These are phyloP conservation scores for Coemansia guatemalensis DNA, from an alignment of 192 early-diverging fungal species.

Conservation along the genomic window DNA sequence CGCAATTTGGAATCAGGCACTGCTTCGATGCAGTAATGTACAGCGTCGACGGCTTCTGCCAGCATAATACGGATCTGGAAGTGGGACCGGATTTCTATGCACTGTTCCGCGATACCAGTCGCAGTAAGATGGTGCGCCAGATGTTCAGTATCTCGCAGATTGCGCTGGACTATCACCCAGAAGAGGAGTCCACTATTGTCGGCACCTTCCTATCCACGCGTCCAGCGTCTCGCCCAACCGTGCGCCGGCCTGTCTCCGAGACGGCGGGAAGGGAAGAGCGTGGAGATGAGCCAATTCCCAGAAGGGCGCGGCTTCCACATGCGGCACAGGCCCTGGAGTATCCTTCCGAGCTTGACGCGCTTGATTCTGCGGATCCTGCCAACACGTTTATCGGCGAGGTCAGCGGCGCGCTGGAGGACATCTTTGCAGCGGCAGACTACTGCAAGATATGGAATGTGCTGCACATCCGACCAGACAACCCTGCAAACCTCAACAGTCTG, in stretches of 20 bases:
- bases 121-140: slow-evolving; percentile 70
- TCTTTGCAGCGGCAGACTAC: slow-evolving; percentile 72
- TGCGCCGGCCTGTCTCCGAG: slow-evolving; percentile 8
- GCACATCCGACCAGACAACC: slow-evolving; percentile 75
- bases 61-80: slow-evolving; percentile 70
- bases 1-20: slow-evolving; percentile 74
- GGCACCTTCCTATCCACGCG: slow-evolving; percentile 73
- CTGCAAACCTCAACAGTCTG: slow-evolving; percentile 15
- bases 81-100: slow-evolving; percentile 78
- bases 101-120: slow-evolving; percentile 68
- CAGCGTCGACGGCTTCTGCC: slow-evolving; percentile 74
- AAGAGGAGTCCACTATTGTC: slow-evolving; percentile 69
- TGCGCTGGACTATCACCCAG: slow-evolving; percentile 71
- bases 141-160: slow-evolving; percentile 75
- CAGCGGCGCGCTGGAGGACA: slow-evolving; percentile 70
- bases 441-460: slow-evolving; percentile 81
- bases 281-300: not conserved
- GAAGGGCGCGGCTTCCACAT: not conserved
- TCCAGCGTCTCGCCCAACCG: slow-evolving; percentile 66
- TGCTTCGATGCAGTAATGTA: slow-evolving; percentile 74
- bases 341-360: slow-evolving; percentile 14
- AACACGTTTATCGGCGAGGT: slow-evolving; percentile 57
- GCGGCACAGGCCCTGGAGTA: slow-evolving; percentile 8
- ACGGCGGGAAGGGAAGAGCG: not conserved
- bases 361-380: slow-evolving; percentile 38